Base-by-base conservation (phyloP, 208 protist genomes). In the Perkinsela sp. region DNA sequence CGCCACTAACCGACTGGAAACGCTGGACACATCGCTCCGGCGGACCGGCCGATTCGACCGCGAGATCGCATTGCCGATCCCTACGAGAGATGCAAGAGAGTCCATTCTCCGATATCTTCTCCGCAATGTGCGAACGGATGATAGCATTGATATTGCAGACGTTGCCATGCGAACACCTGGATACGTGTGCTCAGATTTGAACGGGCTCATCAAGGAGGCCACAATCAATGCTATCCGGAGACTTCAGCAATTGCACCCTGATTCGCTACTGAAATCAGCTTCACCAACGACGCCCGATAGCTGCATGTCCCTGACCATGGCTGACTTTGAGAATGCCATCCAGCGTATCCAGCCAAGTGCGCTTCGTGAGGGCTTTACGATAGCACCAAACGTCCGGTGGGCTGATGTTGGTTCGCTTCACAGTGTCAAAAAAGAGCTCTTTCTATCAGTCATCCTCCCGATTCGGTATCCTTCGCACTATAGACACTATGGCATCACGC, bases 101-200 rank as follows among this genome's bases (percentile, higher is more conserved):
- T 78, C 80, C 73, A 94, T 94, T 72, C 71, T 96, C 1, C 72
- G 77, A 31, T 82, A 94, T 16, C 76, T 95, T 68, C 86, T 83
- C 30, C 70, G 71, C 15, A 83, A 85, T 31, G 72, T 97, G 29
- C 82, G 85, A 70, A 68, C 96, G 0, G 70, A 75, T 0, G 79
- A 74, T 1, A 80, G 91, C 66, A 80, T 97, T 66, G 86, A 98
- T 73, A 93, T 96, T 74, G 81, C 87, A 48, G 82, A 93, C 70
- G 77, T 97, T 28, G 90, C 93, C 1, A 88, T 87, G 66, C 83
- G 85, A 70, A 98, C 95, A 1, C 93, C 94, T 22, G 95, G 95
- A 31, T 98, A 93, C 74, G 94, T 98, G n/a, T 94, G 93, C 13
- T 94, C 95, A 1, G 95, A 98, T 74, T 72, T 98, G 71, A 84